These are phyloP conservation scores for Prosopis cineraria DNA, from an alignment of 306 rosid genomes.

Conservation along the genomic window DNA sequence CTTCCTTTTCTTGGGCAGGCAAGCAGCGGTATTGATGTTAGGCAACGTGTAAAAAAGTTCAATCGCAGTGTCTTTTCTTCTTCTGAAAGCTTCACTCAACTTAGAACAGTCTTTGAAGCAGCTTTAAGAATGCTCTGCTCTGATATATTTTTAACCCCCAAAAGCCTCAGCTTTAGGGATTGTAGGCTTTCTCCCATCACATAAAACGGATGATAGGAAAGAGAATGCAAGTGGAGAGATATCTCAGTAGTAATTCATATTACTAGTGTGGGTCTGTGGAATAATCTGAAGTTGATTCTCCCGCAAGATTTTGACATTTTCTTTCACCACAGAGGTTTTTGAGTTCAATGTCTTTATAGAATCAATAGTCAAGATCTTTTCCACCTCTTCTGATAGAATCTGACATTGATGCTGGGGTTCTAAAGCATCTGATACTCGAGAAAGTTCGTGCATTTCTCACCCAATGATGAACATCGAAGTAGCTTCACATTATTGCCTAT, in stretches of 20 bases:
- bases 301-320: not conserved
- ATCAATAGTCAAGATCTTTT: slow-evolving; percentile 13
- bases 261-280: slow-evolving; percentile 7
- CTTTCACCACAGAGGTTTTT: slow-evolving; percentile 12
- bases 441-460: slow-evolving; percentile 17
- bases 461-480: slow-evolving; percentile 30
- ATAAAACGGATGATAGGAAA: slow-evolving; percentile 23
- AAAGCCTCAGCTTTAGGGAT: slow-evolving; percentile 4
- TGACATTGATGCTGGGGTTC: slow-evolving; percentile 32
- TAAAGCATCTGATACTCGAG: slow-evolving; percentile 24
- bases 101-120: slow-evolving; percentile 13
- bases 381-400: slow-evolving; percentile 10
- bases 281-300: slow-evolving; percentile 23
- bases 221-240: slow-evolving; percentile 9
- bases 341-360: slow-evolving; percentile 22
- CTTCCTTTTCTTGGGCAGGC: slow-evolving; percentile 37
- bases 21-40: slow-evolving; percentile 11
- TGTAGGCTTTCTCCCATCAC: slow-evolving; percentile 17
- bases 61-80: slow-evolving; percentile 11
- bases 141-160: slow-evolving; percentile 23
- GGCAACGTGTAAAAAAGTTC: slow-evolving; percentile 13
- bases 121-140: slow-evolving; percentile 3
- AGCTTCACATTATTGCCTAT: slow-evolving; percentile 34
- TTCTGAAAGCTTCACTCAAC: not conserved
- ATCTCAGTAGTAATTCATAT: slow-evolving; percentile 2